Evolutionary conservation across 331 rosid species (phyloP).

Genomic region (Pyracantha coccinea): DNA sequence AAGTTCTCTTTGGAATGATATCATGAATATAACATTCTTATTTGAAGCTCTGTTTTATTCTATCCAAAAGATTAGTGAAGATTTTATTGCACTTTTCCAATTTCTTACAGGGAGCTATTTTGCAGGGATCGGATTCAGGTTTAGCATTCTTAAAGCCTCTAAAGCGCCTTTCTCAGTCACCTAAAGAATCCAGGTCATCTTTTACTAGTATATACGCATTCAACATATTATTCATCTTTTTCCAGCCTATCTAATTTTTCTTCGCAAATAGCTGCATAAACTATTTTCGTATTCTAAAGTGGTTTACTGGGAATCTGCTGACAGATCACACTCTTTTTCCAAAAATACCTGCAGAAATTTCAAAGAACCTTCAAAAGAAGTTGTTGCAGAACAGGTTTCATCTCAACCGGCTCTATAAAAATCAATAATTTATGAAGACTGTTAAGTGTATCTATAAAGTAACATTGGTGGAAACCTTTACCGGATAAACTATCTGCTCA

Average conservation of each 20-base stretch:
- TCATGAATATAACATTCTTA: conserved; percentile 2
- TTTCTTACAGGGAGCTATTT: conserved; percentile 15
- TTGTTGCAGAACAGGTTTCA: conserved; percentile 36
- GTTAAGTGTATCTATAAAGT: conserved; percentile 3
- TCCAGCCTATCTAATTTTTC: background rate
- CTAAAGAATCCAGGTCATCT: conserved; percentile 43
- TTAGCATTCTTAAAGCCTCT: conserved; percentile 42
- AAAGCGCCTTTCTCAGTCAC: conserved; percentile 50
- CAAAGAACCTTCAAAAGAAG: conserved; percentile 33
- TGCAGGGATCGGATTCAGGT: conserved; percentile 60
- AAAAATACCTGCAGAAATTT: conserved; percentile 44
- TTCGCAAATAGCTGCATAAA: background rate
- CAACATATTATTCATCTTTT: background rate
- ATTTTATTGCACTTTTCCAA: conserved; percentile 1
- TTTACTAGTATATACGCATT: conserved; percentile 8
- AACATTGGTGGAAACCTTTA: conserved; percentile 8
- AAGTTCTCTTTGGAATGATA: background rate
- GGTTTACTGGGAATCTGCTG: conserved; percentile 6
- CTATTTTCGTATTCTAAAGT: background rate
- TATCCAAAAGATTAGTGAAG: conserved; percentile 3
- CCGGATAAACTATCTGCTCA: background rate
- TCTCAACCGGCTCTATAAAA: background rate
- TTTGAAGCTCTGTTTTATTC: conserved; percentile 14
- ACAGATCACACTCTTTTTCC: conserved; percentile 15
- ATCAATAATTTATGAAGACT: background rate